phyloP scores from a whole-genome alignment of 176 grass and related monocot species.

The Hordeum marinum region DNA sequence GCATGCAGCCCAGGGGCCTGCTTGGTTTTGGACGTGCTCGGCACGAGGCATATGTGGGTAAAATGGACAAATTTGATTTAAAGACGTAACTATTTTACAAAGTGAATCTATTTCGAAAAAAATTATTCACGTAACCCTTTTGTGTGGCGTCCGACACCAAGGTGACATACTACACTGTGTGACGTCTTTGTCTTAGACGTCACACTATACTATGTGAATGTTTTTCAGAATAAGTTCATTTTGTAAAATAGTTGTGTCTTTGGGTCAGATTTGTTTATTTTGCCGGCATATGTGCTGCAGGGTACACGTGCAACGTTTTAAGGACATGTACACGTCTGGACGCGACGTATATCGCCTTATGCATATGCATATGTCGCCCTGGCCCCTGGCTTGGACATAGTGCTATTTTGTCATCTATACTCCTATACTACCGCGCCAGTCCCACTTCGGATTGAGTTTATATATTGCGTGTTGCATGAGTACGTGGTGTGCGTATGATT shows the following conservation, averaged over 20 bases:
- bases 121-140: no score
- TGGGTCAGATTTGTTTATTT: no score
- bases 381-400: neutral
- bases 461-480: neutral
- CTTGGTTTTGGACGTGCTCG: neutral
- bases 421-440: neutral
- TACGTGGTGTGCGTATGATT: neutral
- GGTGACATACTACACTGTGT: no score
- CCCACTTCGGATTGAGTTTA: neutral
- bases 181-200: no score
- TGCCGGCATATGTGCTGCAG: neutral
- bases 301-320: conserved; percentile 20
- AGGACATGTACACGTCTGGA: conserved; percentile 29
- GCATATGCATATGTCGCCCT: neutral
- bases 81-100: no score
- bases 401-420: neutral
- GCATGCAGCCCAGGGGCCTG: neutral
- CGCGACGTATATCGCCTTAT: conserved; percentile 10
- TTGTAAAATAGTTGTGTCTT: no score
- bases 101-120: no score
- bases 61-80: no score
- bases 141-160: no score
- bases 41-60: neutral
- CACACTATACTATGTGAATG: no score
- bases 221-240: no score